A percentile compares a stretch with the other conserved stretches of the same genome.
These are phyloP conservation scores for Starmerella floricola DNA, from an alignment of 805 yeast species.

Conservation along the genomic window DNA sequence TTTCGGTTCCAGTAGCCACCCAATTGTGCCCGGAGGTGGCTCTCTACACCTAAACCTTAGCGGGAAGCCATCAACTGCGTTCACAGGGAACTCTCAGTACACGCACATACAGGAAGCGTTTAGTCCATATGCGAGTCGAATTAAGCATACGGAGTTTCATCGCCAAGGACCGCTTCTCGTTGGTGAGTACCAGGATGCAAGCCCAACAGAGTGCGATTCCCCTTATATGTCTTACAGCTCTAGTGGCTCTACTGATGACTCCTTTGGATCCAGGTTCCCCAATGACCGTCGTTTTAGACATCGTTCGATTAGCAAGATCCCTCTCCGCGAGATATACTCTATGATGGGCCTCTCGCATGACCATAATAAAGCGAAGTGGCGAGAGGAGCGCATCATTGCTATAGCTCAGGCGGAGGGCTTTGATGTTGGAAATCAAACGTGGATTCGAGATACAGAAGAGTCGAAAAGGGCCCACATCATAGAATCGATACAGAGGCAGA, in stretches of 20 bases:
- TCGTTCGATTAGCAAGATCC: slow-evolving; percentile 30
- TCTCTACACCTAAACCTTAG: too few relatives aligned
- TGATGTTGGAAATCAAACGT: slow-evolving; percentile 63
- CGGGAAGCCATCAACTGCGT: too few relatives aligned
- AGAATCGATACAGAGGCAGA: slow-evolving; percentile 37
- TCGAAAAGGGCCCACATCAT: slow-evolving; percentile 40
- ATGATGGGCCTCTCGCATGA: slow-evolving; percentile 32
- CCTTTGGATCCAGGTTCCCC: not conserved
- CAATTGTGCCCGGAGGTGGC: too few relatives aligned
- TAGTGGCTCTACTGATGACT: too few relatives aligned
- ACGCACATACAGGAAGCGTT: too few relatives aligned
- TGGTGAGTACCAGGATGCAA: too few relatives aligned
- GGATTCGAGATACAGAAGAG: slow-evolving; percentile 68
- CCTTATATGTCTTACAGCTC: not conserved
- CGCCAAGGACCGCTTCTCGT: too few relatives aligned
- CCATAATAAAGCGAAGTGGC: slow-evolving; percentile 29
- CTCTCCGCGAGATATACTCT: slow-evolving; percentile 29
- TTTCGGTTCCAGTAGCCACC: too few relatives aligned
- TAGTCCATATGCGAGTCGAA: too few relatives aligned
- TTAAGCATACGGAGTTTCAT: too few relatives aligned
- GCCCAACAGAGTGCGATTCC: too few relatives aligned
- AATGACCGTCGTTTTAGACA: slow-evolving; percentile 7
- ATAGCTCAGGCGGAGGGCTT: slow-evolving; percentile 45
- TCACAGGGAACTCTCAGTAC: too few relatives aligned
- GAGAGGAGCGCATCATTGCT: slow-evolving; percentile 31